phyloP scores from a whole-genome alignment of 2,329 filamentous ascomycete species.

The Penicillium sp. region DNA sequence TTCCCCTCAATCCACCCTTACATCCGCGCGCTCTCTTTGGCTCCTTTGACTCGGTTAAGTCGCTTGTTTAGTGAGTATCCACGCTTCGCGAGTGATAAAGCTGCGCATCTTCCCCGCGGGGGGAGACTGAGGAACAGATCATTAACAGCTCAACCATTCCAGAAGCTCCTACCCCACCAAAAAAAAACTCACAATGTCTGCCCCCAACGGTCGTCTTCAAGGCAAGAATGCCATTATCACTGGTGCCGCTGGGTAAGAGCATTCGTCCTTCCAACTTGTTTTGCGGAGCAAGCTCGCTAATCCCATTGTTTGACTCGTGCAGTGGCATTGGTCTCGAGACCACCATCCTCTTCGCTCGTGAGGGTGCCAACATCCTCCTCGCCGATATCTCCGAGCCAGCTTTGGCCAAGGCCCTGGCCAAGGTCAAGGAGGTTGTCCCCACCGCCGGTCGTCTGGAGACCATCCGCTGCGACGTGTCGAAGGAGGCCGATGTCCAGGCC shows the following conservation, averaged over 20 bases:
- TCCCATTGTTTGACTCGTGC: not conserved
- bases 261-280: not conserved
- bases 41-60: not conserved
- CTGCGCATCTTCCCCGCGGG: slow-evolving; percentile 2
- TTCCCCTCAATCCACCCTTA: not conserved
- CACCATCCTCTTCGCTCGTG: slow-evolving; percentile 83
- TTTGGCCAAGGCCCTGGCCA: slow-evolving; percentile 76
- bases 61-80: not conserved
- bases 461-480: slow-evolving; percentile 73
- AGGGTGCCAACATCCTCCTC: slow-evolving; percentile 85
- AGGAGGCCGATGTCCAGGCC: slow-evolving; percentile 77
- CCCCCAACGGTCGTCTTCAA: slow-evolving; percentile 50
- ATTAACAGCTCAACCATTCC: slow-evolving; percentile 15
- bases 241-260: slow-evolving; percentile 81
- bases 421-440: slow-evolving; percentile 75
- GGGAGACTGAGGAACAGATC: not conserved
- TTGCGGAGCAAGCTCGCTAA: slow-evolving; percentile 7
- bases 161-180: slow-evolving; percentile 12
- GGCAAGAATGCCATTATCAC: slow-evolving; percentile 79
- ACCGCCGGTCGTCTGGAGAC: slow-evolving; percentile 34
- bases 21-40: not conserved
- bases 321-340: slow-evolving; percentile 93
- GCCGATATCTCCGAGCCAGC: slow-evolving; percentile 81
- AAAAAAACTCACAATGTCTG: slow-evolving; percentile 18
- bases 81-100: slow-evolving; percentile 4